Base-by-base conservation (phyloP, 352 stramenopile genomes). In the Phytopythium aichiense region DNA sequence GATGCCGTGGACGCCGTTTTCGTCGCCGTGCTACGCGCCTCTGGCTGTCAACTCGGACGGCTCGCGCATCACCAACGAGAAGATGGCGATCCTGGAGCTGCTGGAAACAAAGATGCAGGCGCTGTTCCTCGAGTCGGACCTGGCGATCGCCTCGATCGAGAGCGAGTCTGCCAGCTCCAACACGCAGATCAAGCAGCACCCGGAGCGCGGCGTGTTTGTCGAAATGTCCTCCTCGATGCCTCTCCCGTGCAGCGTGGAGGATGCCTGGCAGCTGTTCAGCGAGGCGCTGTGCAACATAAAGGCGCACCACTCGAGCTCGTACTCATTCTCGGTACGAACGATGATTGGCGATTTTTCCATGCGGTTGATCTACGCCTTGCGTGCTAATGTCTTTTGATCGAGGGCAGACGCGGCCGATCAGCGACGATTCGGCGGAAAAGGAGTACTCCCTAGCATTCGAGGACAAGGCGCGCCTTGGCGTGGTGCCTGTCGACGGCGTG, bases 391-490 rank as follows among this genome's bases (percentile, higher is more conserved):
- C 20, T 37, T 55, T 18, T 55, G 48, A 5, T 20, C 48, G 22
- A 31, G 12, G 7, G 18, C 31, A 56, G 50, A 56, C n/a, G 28
- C 25, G 30, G 18, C n/a, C 30, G 18, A 56, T 56, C 31, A 40
- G 30, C 30, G 50, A 56, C 15, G 25, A 42, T 7, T n/a, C 50
- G 25, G 42, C 30, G 31, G 50, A 56, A 13, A 56, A 56, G 31
- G 50, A 56, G 25, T 56, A 56, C 30, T 56, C 50, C 2, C 25
- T 56, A 1, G 25, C 50, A 12, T 56, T 56, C 31, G 50, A 56
- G 50, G 50, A 56, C 50, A 56, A 56, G 30, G 50, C 50, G 50
- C 50, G 50, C 16, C 30, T 56, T 13, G 50, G 50, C 28, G 50
- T 42, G 13, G 50, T 56, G 12, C 50, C 50, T 15, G 28, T 56